A percentile compares a stretch with the other conserved stretches of the same genome.
Conservation (phyloP, 2,329 filamentous ascomycete species). For the Chrysoporthe cubensis region DNA sequence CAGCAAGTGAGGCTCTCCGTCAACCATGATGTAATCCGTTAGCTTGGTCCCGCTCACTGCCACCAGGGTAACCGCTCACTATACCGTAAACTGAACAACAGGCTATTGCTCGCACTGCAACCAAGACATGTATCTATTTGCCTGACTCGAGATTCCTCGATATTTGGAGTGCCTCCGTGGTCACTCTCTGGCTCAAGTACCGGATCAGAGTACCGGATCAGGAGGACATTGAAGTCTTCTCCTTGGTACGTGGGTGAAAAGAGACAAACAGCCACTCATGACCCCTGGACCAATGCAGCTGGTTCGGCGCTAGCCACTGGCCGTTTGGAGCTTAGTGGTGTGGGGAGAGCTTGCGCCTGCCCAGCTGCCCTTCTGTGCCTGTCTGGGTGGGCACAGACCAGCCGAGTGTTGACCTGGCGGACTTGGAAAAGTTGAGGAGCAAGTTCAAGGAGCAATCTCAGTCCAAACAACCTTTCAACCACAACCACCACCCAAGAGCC, state of each 20-base stretch:
- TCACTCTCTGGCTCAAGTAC: background rate
- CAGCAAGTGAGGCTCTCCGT: slow-evolving; percentile 18
- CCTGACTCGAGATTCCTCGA: too few relatives aligned
- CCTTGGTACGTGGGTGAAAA: background rate
- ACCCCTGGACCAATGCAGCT: slow-evolving; percentile 5
- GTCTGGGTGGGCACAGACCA: slow-evolving; percentile 12
- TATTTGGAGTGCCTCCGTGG: background rate
- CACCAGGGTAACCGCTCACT: too few relatives aligned
- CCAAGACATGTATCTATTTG: too few relatives aligned
- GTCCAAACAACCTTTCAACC: slow-evolving; percentile 34
- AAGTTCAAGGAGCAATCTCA: slow-evolving; percentile 35
- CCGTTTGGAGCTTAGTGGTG: slow-evolving; percentile 22
- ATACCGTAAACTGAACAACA: background rate
- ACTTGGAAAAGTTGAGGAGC: slow-evolving; percentile 34
- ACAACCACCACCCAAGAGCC: slow-evolving; percentile 2
- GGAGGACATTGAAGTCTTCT: too few relatives aligned
- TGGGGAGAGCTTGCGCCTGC: slow-evolving; percentile 28
- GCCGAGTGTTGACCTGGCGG: slow-evolving; percentile 6
- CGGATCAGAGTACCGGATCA: too few relatives aligned
- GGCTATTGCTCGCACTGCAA: background rate
- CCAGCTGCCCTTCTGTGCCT: background rate
- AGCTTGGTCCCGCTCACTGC: slow-evolving; percentile 7
- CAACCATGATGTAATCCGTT: slow-evolving; percentile 27
- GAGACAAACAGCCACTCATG: background rate
- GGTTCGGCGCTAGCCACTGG: slow-evolving; percentile 5